Evolutionary conservation across 257 asterid species (phyloP).

Genomic region (Phtheirospermum japonicum): DNA sequence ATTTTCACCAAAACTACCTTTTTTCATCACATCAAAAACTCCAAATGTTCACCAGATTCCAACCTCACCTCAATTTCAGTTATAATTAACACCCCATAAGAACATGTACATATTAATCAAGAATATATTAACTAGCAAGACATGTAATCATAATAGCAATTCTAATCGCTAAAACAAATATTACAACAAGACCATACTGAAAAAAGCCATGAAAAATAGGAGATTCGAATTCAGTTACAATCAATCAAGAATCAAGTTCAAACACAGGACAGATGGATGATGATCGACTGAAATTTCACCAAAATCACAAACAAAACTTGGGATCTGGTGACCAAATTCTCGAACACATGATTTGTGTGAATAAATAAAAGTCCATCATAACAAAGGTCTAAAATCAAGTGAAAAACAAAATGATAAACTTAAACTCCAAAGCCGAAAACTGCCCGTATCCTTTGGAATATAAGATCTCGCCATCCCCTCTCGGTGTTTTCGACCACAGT

Average conservation of each 20-base stretch:
- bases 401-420: neutral
- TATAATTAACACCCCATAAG: neutral
- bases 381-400: neutral
- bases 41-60: neutral
- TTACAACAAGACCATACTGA: no score
- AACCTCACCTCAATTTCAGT: neutral
- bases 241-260: no score
- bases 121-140: no score
- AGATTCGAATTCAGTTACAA: neutral
- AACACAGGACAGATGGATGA: no score
- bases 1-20: no score
- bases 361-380: no score
- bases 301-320: neutral
- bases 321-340: neutral
- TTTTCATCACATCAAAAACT: no score
- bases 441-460: slow-evolving; percentile 73
- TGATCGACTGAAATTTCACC: no score
- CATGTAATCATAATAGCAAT: no score
- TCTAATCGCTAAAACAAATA: no score
- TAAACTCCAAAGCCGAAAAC: slow-evolving; percentile 62
- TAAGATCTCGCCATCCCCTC: slow-evolving; percentile 95
- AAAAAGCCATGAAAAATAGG: neutral
- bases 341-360: no score
- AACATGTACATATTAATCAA: no score
- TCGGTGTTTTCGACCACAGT: slow-evolving; percentile 95